These are phyloP conservation scores for Fusarium proliferatum DNA, from an alignment of 2,329 filamentous ascomycete species.

Conservation along the genomic window DNA sequence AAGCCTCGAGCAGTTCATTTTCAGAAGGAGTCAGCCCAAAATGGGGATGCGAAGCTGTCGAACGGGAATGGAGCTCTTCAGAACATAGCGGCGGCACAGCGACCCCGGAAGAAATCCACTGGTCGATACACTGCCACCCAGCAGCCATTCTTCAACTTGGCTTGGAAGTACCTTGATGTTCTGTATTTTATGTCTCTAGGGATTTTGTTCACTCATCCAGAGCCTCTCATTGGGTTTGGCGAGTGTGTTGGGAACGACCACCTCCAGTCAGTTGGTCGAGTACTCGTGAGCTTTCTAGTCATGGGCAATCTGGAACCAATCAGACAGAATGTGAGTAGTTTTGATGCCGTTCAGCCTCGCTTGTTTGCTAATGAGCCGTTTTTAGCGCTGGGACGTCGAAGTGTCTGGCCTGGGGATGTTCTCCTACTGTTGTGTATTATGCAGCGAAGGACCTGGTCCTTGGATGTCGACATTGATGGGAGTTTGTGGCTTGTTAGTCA, in stretches of 20 bases:
- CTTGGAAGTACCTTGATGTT: neutral
- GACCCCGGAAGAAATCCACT: neutral
- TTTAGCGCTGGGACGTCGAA: conserved; percentile 35
- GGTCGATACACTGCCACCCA: neutral
- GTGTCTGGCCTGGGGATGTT: conserved; percentile 33
- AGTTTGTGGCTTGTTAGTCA: conserved; percentile 7
- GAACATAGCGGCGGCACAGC: neutral
- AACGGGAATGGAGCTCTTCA: neutral
- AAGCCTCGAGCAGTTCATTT: neutral
- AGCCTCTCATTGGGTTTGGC: neutral
- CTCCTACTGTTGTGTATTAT: conserved; percentile 10
- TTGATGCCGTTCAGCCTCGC: neutral
- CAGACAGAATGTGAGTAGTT: conserved; percentile 31
- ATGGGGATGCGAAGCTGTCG: neutral
- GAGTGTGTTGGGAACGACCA: neutral
- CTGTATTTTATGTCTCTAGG: conserved; percentile 9
- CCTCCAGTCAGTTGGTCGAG: conserved; percentile 10
- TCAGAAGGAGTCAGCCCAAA: neutral
- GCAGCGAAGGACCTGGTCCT: conserved; percentile 4
- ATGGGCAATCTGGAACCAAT: conserved; percentile 42
- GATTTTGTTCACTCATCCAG: conserved; percentile 9
- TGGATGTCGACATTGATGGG: conserved; percentile 10
- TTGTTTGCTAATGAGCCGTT: neutral
- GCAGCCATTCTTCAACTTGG: neutral
- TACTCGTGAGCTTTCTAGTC: conserved; percentile 32